phyloP scores from a whole-genome alignment of 202 grass and related monocot species.

The Carex arenaria region DNA sequence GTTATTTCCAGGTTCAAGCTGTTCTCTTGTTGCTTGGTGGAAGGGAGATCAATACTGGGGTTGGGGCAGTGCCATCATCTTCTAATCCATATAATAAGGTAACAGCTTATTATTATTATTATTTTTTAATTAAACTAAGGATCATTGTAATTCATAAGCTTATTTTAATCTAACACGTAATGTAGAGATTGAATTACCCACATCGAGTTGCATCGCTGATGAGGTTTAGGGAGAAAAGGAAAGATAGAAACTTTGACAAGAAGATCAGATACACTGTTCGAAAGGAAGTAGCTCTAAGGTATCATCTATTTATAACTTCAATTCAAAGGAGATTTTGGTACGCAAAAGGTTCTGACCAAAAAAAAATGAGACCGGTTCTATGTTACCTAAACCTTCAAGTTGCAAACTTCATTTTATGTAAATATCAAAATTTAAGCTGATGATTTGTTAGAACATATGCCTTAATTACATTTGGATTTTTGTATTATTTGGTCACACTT shows the following conservation, averaged over 20 bases:
- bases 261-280: slow-evolving; percentile 91
- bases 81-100: slow-evolving; percentile 79
- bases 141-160: neutral
- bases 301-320: slow-evolving; percentile 1
- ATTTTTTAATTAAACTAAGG: neutral
- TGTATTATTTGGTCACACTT: neutral
- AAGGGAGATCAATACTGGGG: slow-evolving; percentile 59
- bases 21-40: slow-evolving; percentile 91
- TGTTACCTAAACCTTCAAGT: slow-evolving; percentile 2
- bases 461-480: neutral
- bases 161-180: neutral
- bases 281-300: slow-evolving; percentile 97
- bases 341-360: neutral
- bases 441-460: neutral
- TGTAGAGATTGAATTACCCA: slow-evolving; percentile 85
- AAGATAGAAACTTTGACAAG: slow-evolving; percentile 97
- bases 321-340: neutral
- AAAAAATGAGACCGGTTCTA: neutral
- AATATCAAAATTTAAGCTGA: slow-evolving; percentile 12
- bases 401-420: neutral
- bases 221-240: slow-evolving; percentile 97
- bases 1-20: slow-evolving; percentile 71
- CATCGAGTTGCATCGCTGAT: slow-evolving; percentile 92
- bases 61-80: slow-evolving; percentile 37
- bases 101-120: neutral